Percentiles rank a stretch among this genome's conserved stretches.
These are phyloP conservation scores for Aureobasidium sp. DNA, from an alignment of 2,329 filamentous ascomycete genomes.

Conservation along the genomic window DNA sequence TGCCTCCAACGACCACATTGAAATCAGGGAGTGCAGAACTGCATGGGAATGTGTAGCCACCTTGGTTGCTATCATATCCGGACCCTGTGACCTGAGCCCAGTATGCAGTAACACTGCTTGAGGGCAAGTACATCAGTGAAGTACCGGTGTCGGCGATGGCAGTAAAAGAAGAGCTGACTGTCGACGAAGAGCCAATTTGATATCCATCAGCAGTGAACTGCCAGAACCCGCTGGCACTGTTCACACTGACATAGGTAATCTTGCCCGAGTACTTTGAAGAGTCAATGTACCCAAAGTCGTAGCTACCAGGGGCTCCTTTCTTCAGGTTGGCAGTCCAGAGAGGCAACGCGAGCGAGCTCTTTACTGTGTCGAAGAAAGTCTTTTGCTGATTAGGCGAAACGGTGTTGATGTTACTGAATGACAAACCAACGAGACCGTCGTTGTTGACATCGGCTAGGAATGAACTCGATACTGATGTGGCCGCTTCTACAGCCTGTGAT, in stretches of 20 bases:
- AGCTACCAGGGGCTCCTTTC: conserved; percentile 45
- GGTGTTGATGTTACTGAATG: conserved; percentile 54
- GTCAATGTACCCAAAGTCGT: conserved; percentile 56
- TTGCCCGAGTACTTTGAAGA: conserved; percentile 49
- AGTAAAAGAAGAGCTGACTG: conserved; percentile 37
- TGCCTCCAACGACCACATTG: conserved; percentile 47
- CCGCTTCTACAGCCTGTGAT: conserved; percentile 59
- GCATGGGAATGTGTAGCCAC: conserved; percentile 38
- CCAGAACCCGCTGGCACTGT: conserved; percentile 57
- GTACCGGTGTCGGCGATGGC: conserved; percentile 67
- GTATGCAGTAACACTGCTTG: conserved; percentile 35
- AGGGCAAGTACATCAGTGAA: conserved; percentile 51
- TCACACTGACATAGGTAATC: conserved; percentile 50
- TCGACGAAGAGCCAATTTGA: conserved; percentile 40
- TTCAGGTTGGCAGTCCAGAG: conserved; percentile 54
- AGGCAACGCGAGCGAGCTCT: conserved; percentile 42
- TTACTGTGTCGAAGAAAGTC: conserved; percentile 57
- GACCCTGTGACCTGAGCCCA: conserved; percentile 34
- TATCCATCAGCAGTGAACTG: conserved; percentile 52
- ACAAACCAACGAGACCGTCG: conserved; percentile 55
- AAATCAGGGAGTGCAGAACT: conserved; percentile 32
- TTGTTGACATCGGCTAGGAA: conserved; percentile 47
- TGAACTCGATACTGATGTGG: conserved; percentile 48
- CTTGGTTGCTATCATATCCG: conserved; percentile 30
- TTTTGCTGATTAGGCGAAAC: conserved; percentile 43